phyloP scores from a whole-genome alignment of 371 early-diverging fungal species.

The Dichotomocladium elegans region DNA sequence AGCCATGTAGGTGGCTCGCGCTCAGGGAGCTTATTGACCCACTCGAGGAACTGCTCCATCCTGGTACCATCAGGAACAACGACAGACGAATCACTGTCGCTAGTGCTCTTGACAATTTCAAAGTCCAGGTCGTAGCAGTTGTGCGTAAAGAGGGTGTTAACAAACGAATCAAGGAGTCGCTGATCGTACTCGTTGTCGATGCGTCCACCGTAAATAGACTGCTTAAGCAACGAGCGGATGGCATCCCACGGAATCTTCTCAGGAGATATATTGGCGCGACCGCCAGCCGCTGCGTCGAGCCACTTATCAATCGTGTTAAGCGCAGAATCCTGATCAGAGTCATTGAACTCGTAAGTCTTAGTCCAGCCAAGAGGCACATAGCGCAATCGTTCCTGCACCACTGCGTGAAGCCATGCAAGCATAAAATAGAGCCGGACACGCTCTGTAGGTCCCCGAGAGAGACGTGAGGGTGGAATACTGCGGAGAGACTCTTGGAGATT shows the following conservation, averaged over 20 bases:
- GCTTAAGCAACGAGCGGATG: constrained; percentile 77
- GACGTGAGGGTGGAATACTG: constrained; percentile 57
- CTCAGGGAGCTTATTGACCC: constrained; percentile 88
- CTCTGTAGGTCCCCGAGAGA: constrained; percentile 79
- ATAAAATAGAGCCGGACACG: constrained; percentile 89
- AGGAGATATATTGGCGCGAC: constrained; percentile 88
- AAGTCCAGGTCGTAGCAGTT: constrained; percentile 82
- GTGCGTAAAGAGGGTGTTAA: constrained; percentile 78
- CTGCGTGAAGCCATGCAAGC: constrained; percentile 95
- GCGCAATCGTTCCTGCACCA: constrained; percentile 92
- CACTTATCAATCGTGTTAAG: constrained; percentile 87
- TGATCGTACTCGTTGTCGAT: constrained; percentile 94
- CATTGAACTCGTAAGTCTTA: constrained; percentile 95
- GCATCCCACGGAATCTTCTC: constrained; percentile 97
- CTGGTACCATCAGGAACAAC: constrained; percentile 88
- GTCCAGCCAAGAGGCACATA: constrained; percentile 98
- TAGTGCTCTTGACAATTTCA: constrained; percentile 63
- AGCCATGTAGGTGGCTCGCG: constrained; percentile 96
- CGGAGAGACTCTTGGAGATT: constrained; percentile 83
- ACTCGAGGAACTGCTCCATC: constrained; percentile 81
- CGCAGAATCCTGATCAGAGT: constrained; percentile 93
- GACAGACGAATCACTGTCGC: constrained; percentile 41
- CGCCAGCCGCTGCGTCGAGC: constrained; percentile 79
- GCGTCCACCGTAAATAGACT: constrained; percentile 95
- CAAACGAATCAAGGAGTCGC: constrained; percentile 84